Evolutionary conservation across 495 filamentous ascomycete species (phyloP).

Genomic region (Cercophora scortea): DNA sequence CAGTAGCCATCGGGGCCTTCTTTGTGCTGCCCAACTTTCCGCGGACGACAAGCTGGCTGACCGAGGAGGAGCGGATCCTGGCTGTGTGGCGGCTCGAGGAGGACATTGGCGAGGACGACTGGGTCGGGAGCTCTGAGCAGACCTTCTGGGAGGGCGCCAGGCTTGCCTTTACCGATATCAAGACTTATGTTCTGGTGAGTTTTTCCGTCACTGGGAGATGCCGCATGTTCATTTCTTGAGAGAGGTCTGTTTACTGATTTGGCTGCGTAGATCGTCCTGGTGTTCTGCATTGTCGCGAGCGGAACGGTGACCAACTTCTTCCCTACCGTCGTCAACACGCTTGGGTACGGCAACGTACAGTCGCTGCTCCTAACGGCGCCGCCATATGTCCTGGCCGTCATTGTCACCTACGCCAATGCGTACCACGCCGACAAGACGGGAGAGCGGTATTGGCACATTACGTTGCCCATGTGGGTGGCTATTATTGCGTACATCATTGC

Average conservation of each 20-base stretch:
- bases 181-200: conserved; percentile 62
- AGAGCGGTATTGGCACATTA: conserved; percentile 74
- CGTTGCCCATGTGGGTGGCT: conserved; percentile 58
- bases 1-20: conserved; percentile 38
- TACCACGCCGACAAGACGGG: conserved; percentile 74
- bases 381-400: conserved; percentile 63
- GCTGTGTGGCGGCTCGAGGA: conserved; percentile 64
- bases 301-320: conserved; percentile 85
- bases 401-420: conserved; percentile 63
- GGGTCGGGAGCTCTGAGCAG: conserved; percentile 53
- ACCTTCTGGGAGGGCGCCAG: conserved; percentile 60
- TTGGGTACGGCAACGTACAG: conserved; percentile 53
- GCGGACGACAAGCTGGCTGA: conserved; percentile 67
- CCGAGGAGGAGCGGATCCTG: conserved; percentile 57
- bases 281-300: conserved; percentile 64
- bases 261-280: conserved; percentile 45
- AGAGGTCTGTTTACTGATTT: not conserved
- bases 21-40: conserved; percentile 73
- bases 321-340: conserved; percentile 71
- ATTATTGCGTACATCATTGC: conserved; percentile 70
- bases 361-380: conserved; percentile 73
- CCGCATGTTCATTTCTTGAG: not conserved
- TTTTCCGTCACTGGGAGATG: not conserved
- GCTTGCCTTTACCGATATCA: conserved; percentile 63
- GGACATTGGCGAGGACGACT: conserved; percentile 75